Conservation (phyloP, 805 yeast genomes). For the Candida peoriensis region DNA sequence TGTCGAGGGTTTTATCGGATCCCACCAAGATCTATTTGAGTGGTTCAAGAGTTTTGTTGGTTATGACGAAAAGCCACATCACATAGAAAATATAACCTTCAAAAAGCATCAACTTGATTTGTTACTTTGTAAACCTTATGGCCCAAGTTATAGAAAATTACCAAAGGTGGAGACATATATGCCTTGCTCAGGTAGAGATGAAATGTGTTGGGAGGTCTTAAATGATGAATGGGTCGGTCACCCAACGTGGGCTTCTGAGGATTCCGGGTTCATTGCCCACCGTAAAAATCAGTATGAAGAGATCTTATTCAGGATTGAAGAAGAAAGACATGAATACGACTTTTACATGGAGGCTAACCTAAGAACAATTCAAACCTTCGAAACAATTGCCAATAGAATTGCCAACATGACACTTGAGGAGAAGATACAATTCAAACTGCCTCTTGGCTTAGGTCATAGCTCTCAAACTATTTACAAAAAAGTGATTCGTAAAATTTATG, state of each 20-base stretch:
- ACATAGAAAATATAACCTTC: constrained; percentile 80
- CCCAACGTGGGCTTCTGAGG: constrained; percentile 99
- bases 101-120: constrained; percentile 90
- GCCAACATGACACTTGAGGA: constrained; percentile 92
- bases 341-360: constrained; percentile 91
- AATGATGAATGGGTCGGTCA: constrained; percentile 99
- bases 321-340: constrained; percentile 96
- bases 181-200: constrained; percentile 99
- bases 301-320: constrained; percentile 89
- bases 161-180: constrained; percentile 92
- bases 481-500: constrained; percentile 88
- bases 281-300: constrained; percentile 98
- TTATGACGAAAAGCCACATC: constrained; percentile 76
- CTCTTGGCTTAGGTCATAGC: constrained; percentile 90
- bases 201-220: constrained; percentile 97
- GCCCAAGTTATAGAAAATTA: constrained; percentile 88
- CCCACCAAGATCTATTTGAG: constrained; percentile 67
- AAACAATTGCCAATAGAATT: constrained; percentile 89
- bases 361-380: constrained; percentile 91
- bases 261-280: constrained; percentile 98
- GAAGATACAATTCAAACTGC: constrained; percentile 77
- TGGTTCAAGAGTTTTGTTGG: constrained; percentile 96
- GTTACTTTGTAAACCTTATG: constrained; percentile 86
- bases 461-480: constrained; percentile 89
- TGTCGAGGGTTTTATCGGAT: constrained; percentile 81